Evolutionary conservation across 257 asterid genomes (phyloP).

Genomic region (Solanum medicagineum): DNA sequence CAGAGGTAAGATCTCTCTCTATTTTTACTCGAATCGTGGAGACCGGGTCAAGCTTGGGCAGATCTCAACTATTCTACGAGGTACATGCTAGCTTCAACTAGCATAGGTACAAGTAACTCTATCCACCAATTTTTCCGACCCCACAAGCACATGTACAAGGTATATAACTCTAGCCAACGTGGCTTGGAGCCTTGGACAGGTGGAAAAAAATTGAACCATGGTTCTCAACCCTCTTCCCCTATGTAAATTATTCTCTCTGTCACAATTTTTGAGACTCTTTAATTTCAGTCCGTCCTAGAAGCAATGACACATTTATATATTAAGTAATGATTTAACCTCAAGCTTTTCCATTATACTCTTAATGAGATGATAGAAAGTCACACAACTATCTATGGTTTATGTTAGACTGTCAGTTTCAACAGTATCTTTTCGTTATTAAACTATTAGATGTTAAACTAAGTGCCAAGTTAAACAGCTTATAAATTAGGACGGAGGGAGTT

Average conservation of each 20-base stretch:
- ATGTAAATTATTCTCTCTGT: neutral
- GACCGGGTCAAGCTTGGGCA: neutral
- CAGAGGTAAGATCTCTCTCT: neutral
- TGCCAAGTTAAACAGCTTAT: neutral
- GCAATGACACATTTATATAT: neutral
- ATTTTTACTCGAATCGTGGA: neutral
- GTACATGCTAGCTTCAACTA: neutral
- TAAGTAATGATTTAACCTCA: neutral
- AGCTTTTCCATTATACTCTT: neutral
- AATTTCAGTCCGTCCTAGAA: neutral
- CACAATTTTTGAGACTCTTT: neutral
- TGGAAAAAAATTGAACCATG: neutral
- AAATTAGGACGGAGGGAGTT: neutral
- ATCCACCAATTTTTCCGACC: neutral
- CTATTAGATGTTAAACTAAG: neutral
- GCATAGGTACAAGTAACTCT: neutral
- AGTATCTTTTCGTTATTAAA: neutral
- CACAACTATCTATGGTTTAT: neutral
- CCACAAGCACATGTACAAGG: neutral
- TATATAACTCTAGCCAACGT: neutral
- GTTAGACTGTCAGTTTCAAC: neutral
- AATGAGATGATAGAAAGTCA: neutral
- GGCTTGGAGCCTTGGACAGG: neutral
- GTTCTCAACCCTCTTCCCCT: neutral
- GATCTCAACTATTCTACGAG: neutral